phyloP scores from a whole-genome alignment of 2,329 filamentous ascomycete genomes.

The Stylonectria norvegica region DNA sequence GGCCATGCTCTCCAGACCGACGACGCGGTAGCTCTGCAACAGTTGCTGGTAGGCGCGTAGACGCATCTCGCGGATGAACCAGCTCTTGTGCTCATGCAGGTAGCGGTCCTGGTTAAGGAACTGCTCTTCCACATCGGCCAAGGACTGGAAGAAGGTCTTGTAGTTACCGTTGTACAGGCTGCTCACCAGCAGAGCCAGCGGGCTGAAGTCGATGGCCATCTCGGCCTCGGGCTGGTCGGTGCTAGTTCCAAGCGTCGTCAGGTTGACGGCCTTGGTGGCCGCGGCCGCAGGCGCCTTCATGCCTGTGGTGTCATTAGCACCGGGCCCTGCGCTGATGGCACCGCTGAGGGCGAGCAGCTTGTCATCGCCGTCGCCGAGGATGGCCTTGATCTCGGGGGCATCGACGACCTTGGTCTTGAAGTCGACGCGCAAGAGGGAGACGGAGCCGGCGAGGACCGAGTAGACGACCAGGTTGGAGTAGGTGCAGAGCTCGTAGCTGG shows the following conservation, averaged over 20 bases:
- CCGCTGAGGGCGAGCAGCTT: constrained; percentile 80
- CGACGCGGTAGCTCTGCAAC: constrained; percentile 93
- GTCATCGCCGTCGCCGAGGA: constrained; percentile 85
- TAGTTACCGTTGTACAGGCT: constrained; percentile 94
- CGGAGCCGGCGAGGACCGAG: constrained; percentile 88
- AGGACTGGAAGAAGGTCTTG: constrained; percentile 85
- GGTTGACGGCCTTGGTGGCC: constrained; percentile 70
- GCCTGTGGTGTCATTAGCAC: constrained; percentile 74
- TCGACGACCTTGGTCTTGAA: constrained; percentile 99
- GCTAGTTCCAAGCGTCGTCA: constrained; percentile 74
- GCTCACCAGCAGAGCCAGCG: constrained; percentile 81
- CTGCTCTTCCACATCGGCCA: constrained; percentile 86
- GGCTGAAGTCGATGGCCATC: constrained; percentile 80
- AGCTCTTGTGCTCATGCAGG: constrained; percentile 89
- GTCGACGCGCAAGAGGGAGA: constrained; percentile 92
- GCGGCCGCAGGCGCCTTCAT: constrained; percentile 50
- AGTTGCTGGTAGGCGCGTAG: constrained; percentile 95
- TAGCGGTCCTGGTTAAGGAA: constrained; percentile 95
- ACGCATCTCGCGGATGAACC: constrained; percentile 98
- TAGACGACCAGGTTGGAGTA: constrained; percentile 95
- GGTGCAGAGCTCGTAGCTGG: constrained; percentile 95
- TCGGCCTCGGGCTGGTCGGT: constrained; percentile 75
- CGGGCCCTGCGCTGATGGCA: constrained; percentile 74
- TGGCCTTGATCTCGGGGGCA: constrained; percentile 95
- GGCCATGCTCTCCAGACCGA: constrained; percentile 96